These are phyloP conservation scores for Raphanus raphanistrum DNA, from an alignment of 345 rosid genomes.

Conservation along the genomic window DNA sequence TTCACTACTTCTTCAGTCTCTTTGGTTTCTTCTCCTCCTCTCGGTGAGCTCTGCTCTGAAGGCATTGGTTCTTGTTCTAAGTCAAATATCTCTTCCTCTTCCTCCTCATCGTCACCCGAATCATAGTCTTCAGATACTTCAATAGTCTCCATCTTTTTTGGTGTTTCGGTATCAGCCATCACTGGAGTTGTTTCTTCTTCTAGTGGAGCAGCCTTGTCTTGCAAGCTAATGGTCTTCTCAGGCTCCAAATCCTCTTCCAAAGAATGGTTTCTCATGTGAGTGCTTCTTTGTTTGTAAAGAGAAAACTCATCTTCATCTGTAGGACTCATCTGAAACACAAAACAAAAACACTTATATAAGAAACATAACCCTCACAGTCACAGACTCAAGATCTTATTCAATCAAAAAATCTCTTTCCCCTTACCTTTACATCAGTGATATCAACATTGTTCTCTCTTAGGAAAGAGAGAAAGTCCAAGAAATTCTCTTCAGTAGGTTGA, in stretches of 20 bases:
- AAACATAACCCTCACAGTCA: conserved; percentile 11
- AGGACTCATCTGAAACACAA: conserved; percentile 68
- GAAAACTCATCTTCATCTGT: conserved; percentile 55
- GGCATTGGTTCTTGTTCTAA: conserved; percentile 35
- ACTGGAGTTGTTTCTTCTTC: conserved; percentile 36
- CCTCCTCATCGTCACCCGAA: conserved; percentile 43
- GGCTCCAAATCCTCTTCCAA: conserved; percentile 56
- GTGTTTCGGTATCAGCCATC: conserved; percentile 51
- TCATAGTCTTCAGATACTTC: conserved; percentile 43
- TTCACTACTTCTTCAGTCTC: conserved; percentile 43
- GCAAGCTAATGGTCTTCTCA: conserved; percentile 37
- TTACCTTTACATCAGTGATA: conserved; percentile 74
- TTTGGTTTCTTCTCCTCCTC: conserved; percentile 18
- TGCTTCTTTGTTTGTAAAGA: conserved; percentile 45
- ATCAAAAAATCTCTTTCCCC: not conserved
- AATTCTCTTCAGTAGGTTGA: conserved; percentile 83
- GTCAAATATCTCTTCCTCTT: conserved; percentile 32
- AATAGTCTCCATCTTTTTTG: conserved; percentile 33
- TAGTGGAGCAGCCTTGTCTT: conserved; percentile 30
- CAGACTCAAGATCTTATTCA: not conserved
- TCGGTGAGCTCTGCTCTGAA: conserved; percentile 29
- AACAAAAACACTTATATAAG: conserved; percentile 6
- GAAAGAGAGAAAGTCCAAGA: conserved; percentile 68
- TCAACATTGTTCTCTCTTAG: conserved; percentile 76
- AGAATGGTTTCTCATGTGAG: conserved; percentile 61